Percentiles rank a stretch among this genome's conserved stretches.
Evolutionary conservation across 768 basidiomycete species (phyloP).

Genomic region (Nevesoporus exiguus): DNA sequence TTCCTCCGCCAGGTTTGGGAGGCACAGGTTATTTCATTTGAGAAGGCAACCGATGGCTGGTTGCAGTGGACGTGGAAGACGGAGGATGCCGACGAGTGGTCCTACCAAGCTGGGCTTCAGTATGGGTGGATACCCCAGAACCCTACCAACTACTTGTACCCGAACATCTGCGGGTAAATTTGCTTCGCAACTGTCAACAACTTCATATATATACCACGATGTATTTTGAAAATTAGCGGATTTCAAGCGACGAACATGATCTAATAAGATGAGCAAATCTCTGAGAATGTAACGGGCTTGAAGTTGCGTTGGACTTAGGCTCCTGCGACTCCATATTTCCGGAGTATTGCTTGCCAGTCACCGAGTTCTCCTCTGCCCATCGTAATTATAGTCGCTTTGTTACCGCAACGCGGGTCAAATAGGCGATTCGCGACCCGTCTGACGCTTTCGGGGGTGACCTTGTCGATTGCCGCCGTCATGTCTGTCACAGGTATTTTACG

Average conservation of each 20-base stretch:
- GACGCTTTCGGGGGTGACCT: slow-evolving; percentile 65
- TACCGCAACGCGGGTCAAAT: slow-evolving; percentile 60
- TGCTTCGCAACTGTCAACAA: not conserved
- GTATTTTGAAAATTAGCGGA: not conserved
- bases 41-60: slow-evolving; percentile 65
- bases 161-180: slow-evolving; percentile 53
- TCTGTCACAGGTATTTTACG: slow-evolving; percentile 84
- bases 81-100: slow-evolving; percentile 84
- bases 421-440: slow-evolving; percentile 73
- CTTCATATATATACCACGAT: not conserved
- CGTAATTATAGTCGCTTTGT: slow-evolving; percentile 73
- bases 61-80: slow-evolving; percentile 85
- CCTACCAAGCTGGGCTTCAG: slow-evolving; percentile 75
- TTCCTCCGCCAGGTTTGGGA: slow-evolving; percentile 84
- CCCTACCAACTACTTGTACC: slow-evolving; percentile 50
- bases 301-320: slow-evolving; percentile 10
- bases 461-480: slow-evolving; percentile 86
- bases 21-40: slow-evolving; percentile 73
- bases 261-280: not conserved
- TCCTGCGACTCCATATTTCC: slow-evolving; percentile 63
- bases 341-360: slow-evolving; percentile 58
- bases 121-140: slow-evolving; percentile 82
- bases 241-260: not conserved
- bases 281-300: not conserved
- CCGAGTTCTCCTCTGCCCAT: slow-evolving; percentile 82